phyloP scores from a whole-genome alignment of 768 basidiomycete species.

The Boletus patriciae region DNA sequence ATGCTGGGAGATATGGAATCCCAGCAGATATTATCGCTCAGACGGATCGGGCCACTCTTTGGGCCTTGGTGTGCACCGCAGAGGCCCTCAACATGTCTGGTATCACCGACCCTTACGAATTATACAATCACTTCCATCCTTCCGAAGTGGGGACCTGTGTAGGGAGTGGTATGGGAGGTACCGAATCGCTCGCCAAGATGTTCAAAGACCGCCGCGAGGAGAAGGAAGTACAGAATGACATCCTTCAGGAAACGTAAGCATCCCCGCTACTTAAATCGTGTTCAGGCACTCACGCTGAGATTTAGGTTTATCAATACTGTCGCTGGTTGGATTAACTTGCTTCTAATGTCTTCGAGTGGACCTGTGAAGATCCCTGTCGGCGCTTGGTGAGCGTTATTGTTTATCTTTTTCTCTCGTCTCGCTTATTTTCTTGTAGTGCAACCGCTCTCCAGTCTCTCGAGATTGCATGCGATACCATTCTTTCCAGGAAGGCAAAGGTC shows the following conservation, averaged over 20 bases:
- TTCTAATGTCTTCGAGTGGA: constrained; percentile 93
- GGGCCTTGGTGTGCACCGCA: constrained; percentile 92
- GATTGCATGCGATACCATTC: constrained; percentile 94
- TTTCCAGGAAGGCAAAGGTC: constrained; percentile 96
- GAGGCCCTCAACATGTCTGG: constrained; percentile 97
- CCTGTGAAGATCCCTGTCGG: constrained; percentile 99
- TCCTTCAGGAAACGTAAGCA: constrained; percentile 93
- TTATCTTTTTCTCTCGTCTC: neutral
- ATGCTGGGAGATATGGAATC: constrained; percentile 94
- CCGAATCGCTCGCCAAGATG: constrained; percentile 89
- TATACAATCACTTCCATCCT: constrained; percentile 96
- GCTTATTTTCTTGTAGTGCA: constrained; percentile 51
- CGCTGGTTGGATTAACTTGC: constrained; percentile 95
- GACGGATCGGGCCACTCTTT: constrained; percentile 88
- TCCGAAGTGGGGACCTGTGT: constrained; percentile 93
- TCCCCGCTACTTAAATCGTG: neutral
- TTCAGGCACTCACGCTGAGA: constrained; percentile 6
- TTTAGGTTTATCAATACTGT: constrained; percentile 97
- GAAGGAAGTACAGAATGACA: constrained; percentile 97
- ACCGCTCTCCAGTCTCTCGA: constrained; percentile 97
- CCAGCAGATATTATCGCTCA: constrained; percentile 95
- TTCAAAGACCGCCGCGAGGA: constrained; percentile 99
- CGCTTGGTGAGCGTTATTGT: constrained; percentile 68
- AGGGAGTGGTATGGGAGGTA: constrained; percentile 98
- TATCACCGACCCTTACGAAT: constrained; percentile 96